Percentiles rank a stretch among this genome's conserved stretches.
phyloP scores from a whole-genome alignment of 148 eudicot species.

The Heliosperma pusillum region DNA sequence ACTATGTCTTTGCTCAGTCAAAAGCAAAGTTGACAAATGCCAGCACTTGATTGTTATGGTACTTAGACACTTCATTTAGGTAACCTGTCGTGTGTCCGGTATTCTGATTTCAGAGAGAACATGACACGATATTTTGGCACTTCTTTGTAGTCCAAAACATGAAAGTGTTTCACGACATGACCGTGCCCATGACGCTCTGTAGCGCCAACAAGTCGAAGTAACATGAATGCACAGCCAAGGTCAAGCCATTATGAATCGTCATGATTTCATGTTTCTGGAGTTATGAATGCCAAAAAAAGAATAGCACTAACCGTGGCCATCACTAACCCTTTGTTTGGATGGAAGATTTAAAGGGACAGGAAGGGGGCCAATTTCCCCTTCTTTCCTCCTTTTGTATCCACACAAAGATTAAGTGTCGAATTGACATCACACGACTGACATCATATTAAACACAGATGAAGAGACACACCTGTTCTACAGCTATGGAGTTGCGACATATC shows the following conservation, averaged over 20 bases:
- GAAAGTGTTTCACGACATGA: not conserved
- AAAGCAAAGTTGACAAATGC: slow-evolving; percentile 5
- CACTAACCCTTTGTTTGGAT: not conserved
- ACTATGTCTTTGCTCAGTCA: not conserved
- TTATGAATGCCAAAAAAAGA: not conserved
- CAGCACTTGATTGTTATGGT: not conserved
- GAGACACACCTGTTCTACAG: slow-evolving; percentile 76
- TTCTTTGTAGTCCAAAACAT: not conserved
- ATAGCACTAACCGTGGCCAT: not conserved
- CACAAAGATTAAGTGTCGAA: not conserved
- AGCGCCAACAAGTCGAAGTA: not conserved
- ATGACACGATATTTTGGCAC: not conserved
- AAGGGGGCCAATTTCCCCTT: not conserved
- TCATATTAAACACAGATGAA: not conserved
- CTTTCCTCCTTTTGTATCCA: not conserved
- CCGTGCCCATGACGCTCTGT: not conserved
- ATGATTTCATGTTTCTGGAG: not conserved
- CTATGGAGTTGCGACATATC: slow-evolving; percentile 96
- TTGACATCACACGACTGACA: not conserved
- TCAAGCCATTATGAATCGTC: not conserved
- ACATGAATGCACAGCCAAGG: not conserved
- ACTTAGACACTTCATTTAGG: not conserved
- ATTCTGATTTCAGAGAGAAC: not conserved
- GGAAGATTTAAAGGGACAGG: not conserved
- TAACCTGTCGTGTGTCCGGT: not conserved